Conservation (phyloP, 805 yeast species). For the Metschnikowia henanensis region DNA sequence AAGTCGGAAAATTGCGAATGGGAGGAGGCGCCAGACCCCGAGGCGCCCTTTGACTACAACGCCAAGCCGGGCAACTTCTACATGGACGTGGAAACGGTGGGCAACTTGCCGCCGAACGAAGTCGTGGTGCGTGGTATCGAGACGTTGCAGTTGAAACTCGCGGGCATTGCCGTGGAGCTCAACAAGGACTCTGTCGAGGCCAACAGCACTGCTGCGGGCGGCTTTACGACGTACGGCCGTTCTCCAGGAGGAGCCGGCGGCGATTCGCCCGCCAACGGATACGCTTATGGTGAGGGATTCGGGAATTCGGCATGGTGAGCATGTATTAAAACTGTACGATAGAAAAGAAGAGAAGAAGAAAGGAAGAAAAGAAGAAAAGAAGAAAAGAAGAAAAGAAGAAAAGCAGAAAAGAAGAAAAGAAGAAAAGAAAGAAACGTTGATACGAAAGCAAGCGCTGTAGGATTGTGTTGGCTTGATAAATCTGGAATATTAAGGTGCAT, state of each 20-base stretch:
- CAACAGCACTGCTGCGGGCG: conserved; percentile 44
- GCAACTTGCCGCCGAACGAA: conserved; percentile 84
- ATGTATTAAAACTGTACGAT: conserved; percentile 8
- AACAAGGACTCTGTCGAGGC: conserved; percentile 44
- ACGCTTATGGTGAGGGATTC: conserved; percentile 34
- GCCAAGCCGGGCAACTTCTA: conserved; percentile 84
- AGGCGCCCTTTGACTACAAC: conserved; percentile 78
- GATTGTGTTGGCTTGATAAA: no score
- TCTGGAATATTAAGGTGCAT: no score
- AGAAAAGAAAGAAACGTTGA: neutral
- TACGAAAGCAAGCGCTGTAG: no score
- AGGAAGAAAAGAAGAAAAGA: neutral
- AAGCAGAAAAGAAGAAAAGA: no score
- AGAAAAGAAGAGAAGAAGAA: neutral
- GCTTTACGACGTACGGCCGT: conserved; percentile 49
- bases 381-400: neutral
- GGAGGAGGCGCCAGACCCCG: conserved; percentile 93
- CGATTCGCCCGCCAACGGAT: conserved; percentile 26
- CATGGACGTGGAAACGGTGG: conserved; percentile 90
- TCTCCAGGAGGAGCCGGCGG: conserved; percentile 38
- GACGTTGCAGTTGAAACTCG: conserved; percentile 86
- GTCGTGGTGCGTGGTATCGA: conserved; percentile 84
- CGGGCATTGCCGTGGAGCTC: conserved; percentile 77
- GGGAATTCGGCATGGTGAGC: conserved; percentile 32
- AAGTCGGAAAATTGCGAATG: conserved; percentile 82